These are phyloP conservation scores for Serendipita sp. DNA, from an alignment of 768 basidiomycete genomes.

Conservation along the genomic window DNA sequence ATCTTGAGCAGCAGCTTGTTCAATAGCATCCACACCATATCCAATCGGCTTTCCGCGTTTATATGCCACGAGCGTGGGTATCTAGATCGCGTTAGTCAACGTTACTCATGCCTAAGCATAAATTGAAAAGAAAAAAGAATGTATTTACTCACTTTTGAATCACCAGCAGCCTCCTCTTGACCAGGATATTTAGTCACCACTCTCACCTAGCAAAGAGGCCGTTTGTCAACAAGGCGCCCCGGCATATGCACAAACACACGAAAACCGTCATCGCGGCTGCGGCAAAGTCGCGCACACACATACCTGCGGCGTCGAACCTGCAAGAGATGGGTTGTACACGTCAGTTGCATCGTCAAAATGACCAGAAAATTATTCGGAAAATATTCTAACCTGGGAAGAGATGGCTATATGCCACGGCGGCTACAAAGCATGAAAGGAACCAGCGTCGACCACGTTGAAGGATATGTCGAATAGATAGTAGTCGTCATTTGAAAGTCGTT, in stretches of 20 bases:
- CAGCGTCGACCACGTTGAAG: too few species aligned
- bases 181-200: conserved; percentile 9
- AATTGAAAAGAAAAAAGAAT: too few species aligned
- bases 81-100: not conserved
- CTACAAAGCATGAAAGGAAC: too few species aligned
- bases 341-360: too few species aligned
- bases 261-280: not conserved
- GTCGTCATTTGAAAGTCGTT: too few species aligned
- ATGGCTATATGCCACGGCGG: not conserved
- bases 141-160: not conserved
- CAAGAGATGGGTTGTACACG: too few species aligned
- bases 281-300: not conserved
- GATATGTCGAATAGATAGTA: too few species aligned
- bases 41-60: conserved; percentile 6
- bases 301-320: conserved; percentile 5
- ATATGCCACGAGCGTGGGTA: conserved; percentile 3
- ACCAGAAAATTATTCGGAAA: not conserved
- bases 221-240: not conserved
- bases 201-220: not conserved
- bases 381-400: not conserved
- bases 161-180: conserved; percentile 9
- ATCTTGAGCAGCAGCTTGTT: conserved; percentile 3
- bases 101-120: not conserved
- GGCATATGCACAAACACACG: not conserved
- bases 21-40: conserved; percentile 5